phyloP scores from a whole-genome alignment of 2,329 filamentous ascomycete species.

The Tolypocladium cylindrosporum region DNA sequence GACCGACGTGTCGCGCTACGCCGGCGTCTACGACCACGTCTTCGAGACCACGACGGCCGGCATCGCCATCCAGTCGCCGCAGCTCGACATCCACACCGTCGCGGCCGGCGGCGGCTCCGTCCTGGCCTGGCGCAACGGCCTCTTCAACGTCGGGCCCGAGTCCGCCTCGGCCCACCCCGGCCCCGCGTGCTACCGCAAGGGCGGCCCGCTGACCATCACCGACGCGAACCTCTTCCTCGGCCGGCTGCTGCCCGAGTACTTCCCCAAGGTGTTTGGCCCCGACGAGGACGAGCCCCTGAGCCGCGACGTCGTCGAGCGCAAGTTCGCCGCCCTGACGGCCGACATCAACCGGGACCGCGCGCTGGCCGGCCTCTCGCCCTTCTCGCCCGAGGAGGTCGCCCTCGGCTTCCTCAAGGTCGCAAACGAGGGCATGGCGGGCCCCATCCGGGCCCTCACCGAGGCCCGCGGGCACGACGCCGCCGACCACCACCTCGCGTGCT shows the following conservation, averaged over 20 bases:
- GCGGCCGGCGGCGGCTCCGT: conserved; percentile 65
- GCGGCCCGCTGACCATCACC: conserved; percentile 60
- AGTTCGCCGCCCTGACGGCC: conserved; percentile 30
- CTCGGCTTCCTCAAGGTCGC: conserved; percentile 26
- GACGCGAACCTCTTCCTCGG: conserved; percentile 64
- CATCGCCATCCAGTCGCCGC: conserved; percentile 67
- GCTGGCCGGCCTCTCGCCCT: conserved; percentile 11
- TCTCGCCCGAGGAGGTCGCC: conserved; percentile 25
- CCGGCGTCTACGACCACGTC: conserved; percentile 28
- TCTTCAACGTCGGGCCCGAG: conserved; percentile 65
- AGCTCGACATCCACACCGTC: conserved; percentile 75
- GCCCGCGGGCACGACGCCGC: conserved; percentile 24
- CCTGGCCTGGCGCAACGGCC: conserved; percentile 60
- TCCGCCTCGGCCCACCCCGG: conserved; percentile 62
- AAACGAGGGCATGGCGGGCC: conserved; percentile 23
- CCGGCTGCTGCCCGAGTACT: conserved; percentile 50
- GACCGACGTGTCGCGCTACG: conserved; percentile 65
- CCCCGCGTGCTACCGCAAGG: conserved; percentile 64
- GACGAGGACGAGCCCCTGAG: conserved; percentile 22
- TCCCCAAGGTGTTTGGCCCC: conserved; percentile 47
- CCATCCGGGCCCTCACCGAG: conserved; percentile 24
- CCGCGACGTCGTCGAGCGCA: conserved; percentile 25
- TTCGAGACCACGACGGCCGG: conserved; percentile 74
- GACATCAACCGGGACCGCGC: conserved; percentile 28
- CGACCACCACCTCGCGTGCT: conserved; percentile 24